A percentile compares a stretch with the other conserved stretches of the same genome.
Conservation (phyloP, 169 alveolate genomes). For the Prorocentrum cordatum region DNA sequence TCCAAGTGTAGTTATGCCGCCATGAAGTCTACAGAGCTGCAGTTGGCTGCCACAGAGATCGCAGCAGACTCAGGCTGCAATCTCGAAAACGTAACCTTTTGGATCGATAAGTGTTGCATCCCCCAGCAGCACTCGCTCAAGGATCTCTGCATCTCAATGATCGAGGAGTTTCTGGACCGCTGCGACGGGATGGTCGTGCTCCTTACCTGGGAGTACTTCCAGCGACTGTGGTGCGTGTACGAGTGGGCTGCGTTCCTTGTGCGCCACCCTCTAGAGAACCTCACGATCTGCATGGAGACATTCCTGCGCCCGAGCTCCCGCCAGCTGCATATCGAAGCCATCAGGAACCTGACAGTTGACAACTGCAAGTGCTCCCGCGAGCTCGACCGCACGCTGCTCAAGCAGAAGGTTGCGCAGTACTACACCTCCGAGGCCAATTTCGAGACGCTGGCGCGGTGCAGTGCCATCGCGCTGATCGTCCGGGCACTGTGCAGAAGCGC, state of each 20-base stretch:
- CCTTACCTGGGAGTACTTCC: background rate
- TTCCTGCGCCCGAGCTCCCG: background rate
- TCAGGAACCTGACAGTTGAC: background rate
- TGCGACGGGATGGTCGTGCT: background rate
- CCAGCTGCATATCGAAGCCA: background rate
- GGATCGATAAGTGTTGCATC: background rate
- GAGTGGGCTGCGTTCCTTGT: background rate
- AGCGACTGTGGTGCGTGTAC: background rate
- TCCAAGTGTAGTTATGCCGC: background rate
- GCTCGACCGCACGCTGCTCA: background rate
- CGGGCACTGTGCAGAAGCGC: background rate
- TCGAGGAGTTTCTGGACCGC: background rate
- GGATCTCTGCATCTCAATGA: background rate
- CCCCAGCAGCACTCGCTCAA: background rate
- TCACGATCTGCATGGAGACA: background rate
- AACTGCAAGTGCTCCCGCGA: background rate
- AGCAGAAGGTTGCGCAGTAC: background rate
- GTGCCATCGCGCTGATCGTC: background rate
- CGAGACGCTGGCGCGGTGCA: background rate
- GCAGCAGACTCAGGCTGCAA: background rate
- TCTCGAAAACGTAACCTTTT: background rate
- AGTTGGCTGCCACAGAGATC: background rate
- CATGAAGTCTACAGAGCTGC: background rate
- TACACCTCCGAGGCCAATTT: background rate
- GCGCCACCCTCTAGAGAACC: background rate